phyloP scores from a whole-genome alignment of 2,329 filamentous ascomycete genomes.

The Alternaria sp. region DNA sequence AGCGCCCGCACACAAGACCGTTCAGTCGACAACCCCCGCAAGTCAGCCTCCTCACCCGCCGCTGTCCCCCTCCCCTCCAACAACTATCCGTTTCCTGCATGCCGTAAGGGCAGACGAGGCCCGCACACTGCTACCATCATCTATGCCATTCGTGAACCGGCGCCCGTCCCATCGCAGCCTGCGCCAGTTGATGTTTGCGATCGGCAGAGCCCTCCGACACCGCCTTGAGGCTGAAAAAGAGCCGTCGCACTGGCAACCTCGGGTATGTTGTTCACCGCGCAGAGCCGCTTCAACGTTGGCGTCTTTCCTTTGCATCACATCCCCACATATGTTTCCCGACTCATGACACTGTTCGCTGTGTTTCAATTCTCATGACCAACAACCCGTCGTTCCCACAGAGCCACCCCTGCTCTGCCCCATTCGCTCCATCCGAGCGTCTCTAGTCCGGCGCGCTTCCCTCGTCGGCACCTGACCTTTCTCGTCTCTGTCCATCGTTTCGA shows the following conservation, averaged over 20 bases:
- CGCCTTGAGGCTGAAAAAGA: constrained; percentile 50
- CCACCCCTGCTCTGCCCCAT: constrained; percentile 25
- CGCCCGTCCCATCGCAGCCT: constrained; percentile 14
- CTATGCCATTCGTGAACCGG: constrained; percentile 24
- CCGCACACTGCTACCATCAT: constrained; percentile 14
- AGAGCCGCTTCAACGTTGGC: constrained; percentile 44
- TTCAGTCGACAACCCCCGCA: constrained; percentile 26
- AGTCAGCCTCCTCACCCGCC: constrained; percentile 29
- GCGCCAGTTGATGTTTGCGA: constrained; percentile 37
- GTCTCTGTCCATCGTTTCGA: constrained; percentile 14
- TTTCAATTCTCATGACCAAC: constrained; percentile 21
- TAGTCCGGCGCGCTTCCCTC: constrained; percentile 27
- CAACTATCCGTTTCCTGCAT: constrained; percentile 13
- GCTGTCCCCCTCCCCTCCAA: constrained; percentile 12
- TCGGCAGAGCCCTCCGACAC: constrained; percentile 47
- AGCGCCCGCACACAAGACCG: constrained; percentile 16
- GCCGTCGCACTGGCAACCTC: constrained; percentile 48
- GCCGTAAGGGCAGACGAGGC: constrained; percentile 17
- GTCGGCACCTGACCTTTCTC: constrained; percentile 20
- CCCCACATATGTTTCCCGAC: constrained; percentile 20
- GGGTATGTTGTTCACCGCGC: constrained; percentile 49
- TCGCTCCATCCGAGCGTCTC: constrained; percentile 22
- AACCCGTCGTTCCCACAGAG: constrained; percentile 23
- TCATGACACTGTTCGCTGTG: constrained; percentile 18
- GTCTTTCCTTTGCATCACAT: constrained; percentile 28